Conservation (phyloP, 306 rosid genomes). For the Trichosanthes cucumerina region DNA sequence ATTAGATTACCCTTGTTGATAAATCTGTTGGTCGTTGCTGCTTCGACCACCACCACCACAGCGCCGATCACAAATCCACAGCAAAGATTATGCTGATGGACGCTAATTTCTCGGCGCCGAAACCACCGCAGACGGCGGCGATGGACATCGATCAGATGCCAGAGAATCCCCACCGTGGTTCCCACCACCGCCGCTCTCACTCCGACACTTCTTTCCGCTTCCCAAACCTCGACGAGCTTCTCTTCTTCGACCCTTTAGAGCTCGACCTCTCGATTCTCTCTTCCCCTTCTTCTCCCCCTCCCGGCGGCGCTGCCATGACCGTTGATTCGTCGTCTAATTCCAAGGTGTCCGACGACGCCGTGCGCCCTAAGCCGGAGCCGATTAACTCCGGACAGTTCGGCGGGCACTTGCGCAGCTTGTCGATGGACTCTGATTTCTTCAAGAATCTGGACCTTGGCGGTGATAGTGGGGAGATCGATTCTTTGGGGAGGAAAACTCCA, state of each 20-base stretch:
- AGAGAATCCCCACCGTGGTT: constrained; percentile 47
- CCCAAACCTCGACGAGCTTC: constrained; percentile 79
- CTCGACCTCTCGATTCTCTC: constrained; percentile 70
- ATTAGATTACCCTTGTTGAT: not conserved
- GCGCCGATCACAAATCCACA: not conserved
- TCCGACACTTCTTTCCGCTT: constrained; percentile 82
- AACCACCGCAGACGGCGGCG: constrained; percentile 23
- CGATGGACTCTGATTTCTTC: constrained; percentile 88
- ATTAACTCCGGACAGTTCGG: constrained; percentile 11
- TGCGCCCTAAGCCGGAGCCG: constrained; percentile 26
- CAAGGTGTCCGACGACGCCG: constrained; percentile 43
- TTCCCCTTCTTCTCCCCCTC: constrained; percentile 26
- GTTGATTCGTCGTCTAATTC: constrained; percentile 26
- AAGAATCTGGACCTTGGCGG: constrained; percentile 38
- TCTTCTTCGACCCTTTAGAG: constrained; percentile 82
- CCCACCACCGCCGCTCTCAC: constrained; percentile 87
- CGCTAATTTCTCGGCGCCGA: constrained; percentile 26
- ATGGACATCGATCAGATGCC: constrained; percentile 71
- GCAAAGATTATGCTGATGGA: constrained; percentile 24
- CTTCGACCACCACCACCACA: not conserved
- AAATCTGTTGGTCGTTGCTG: not conserved
- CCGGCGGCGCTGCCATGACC: constrained; percentile 19
- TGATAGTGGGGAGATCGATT: constrained; percentile 16
- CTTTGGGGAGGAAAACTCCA: constrained; percentile 18
- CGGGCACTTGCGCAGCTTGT: constrained; percentile 64